Percentiles rank a stretch among this genome's conserved stretches.
These are phyloP conservation scores for Boletellus ananas DNA, from an alignment of 768 basidiomycete genomes.

Conservation along the genomic window DNA sequence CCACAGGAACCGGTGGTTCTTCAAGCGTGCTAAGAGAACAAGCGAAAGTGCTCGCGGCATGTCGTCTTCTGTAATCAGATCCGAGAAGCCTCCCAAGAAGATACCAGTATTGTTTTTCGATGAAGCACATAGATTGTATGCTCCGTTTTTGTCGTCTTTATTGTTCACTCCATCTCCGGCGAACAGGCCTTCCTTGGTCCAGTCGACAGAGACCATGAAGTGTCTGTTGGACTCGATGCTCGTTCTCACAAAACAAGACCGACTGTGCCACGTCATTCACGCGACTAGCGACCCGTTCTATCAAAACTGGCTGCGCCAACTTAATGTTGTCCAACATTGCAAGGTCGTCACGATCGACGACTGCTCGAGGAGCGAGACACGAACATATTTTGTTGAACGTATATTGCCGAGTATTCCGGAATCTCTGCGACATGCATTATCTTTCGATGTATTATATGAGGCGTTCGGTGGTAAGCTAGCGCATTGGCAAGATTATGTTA, in stretches of 20 bases:
- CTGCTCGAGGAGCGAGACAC: constrained; percentile 68
- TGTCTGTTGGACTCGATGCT: constrained; percentile 81
- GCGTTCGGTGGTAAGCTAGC: constrained; percentile 83
- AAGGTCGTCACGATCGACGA: constrained; percentile 84
- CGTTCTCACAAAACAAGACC: constrained; percentile 82
- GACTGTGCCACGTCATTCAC: constrained; percentile 79
- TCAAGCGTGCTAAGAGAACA: constrained; percentile 24
- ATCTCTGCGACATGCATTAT: constrained; percentile 46
- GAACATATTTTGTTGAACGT: constrained; percentile 59
- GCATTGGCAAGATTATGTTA: constrained; percentile 78
- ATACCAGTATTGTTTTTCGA: constrained; percentile 82
- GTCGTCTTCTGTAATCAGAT: constrained; percentile 29
- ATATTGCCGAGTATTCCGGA: constrained; percentile 71
- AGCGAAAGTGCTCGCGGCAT: constrained; percentile 30
- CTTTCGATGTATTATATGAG: constrained; percentile 71
- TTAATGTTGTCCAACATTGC: constrained; percentile 81
- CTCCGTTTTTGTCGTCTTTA: background rate
- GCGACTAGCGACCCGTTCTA: constrained; percentile 84
- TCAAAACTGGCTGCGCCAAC: constrained; percentile 76
- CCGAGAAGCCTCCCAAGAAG: constrained; percentile 51
- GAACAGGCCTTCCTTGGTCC: constrained; percentile 65
- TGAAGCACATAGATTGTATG: constrained; percentile 80
- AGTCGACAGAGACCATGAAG: constrained; percentile 79
- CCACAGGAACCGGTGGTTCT: constrained; percentile 28
- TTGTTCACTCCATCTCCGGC: background rate